Evolutionary conservation across 768 basidiomycete genomes (phyloP), one percentile per base, ranked within the genome.

Genomic region (Mycena rosella): DNA sequence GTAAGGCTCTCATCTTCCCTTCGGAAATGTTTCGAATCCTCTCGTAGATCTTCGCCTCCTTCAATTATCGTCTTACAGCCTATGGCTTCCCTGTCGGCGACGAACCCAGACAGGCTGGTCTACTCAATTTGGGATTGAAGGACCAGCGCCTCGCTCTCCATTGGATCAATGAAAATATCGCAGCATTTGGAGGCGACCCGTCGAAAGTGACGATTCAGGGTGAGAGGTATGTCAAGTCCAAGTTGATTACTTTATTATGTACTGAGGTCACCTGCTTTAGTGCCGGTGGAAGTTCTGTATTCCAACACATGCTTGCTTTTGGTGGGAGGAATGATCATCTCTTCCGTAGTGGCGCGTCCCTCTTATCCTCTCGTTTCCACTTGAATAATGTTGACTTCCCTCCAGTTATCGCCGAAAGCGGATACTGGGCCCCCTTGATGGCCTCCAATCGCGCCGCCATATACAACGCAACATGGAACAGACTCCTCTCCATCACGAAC

Each of bases 101-200:
- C 30, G 60, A 62, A 54, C 51, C 60, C 51, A 62, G 51, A 62
- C 44, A 62, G 9, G 60, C 60, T 62, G 60, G 60, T 62, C 51
- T 62, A 62, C 60, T 62, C 60, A 62, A 62, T 62, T 62, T 62
- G 54, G 60, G 60, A 62, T 54, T 62, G 60, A 62, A 62, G 60
- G 60, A 62, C 60, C 60, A 62, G 60, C 51, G 60, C 51, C 60
- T 62, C 51, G 60, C 60, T 62, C 60, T 62, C 40, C 60, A 62
- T 53, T 62, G 60, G 60, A 62, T 62, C 51, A 62, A 45, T 54
- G 60, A 62, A 53, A 62, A 62, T 53, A 62, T 62, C 42, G 60
- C 60, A 53, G 60, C 60, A 53, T 62, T 62, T 54, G 60, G 60
- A 53, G 60, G 52, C 40, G 60, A 62, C 60, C 60, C 60, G 38